Conservation (phyloP, 306 rosid genomes). For the Styphnolobium japonicum region DNA sequence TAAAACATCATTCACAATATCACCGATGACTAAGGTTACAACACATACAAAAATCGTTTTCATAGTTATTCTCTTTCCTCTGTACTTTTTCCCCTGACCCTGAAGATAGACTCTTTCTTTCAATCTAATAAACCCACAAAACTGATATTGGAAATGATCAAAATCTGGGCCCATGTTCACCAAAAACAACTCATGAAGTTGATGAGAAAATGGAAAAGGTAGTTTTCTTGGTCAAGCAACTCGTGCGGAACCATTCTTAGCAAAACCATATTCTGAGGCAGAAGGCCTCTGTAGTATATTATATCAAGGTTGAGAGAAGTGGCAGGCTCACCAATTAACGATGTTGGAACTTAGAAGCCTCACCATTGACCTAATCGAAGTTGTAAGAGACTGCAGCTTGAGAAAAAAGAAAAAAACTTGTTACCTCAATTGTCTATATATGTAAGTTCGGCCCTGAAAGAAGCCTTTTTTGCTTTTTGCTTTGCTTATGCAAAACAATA, state of each 20-base stretch:
- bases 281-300: constrained; percentile 59
- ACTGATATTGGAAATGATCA: not conserved
- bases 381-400: constrained; percentile 50
- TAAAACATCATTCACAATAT: not conserved
- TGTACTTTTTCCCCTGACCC: not conserved
- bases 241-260: constrained; percentile 60
- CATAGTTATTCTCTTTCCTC: not conserved
- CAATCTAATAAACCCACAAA: not conserved
- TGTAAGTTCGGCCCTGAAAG: not conserved
- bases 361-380: constrained; percentile 52
- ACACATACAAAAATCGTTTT: not conserved
- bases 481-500: not conserved
- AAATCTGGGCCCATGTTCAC: not conserved
- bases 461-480: not conserved
- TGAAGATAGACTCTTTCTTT: not conserved
- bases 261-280: constrained; percentile 49
- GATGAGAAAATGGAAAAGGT: constrained; percentile 56
- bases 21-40: not conserved
- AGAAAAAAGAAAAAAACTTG: not conserved
- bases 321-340: constrained; percentile 51
- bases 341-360: constrained; percentile 49
- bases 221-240: constrained; percentile 51
- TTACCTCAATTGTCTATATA: not conserved
- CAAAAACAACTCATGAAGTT: constrained; percentile 21
- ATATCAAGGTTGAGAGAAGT: constrained; percentile 57